Evolutionary conservation across 2,329 filamentous ascomycete species (phyloP), one percentile per base, ranked within the genome.

Genomic region (Phaeoacremonium minimum): DNA sequence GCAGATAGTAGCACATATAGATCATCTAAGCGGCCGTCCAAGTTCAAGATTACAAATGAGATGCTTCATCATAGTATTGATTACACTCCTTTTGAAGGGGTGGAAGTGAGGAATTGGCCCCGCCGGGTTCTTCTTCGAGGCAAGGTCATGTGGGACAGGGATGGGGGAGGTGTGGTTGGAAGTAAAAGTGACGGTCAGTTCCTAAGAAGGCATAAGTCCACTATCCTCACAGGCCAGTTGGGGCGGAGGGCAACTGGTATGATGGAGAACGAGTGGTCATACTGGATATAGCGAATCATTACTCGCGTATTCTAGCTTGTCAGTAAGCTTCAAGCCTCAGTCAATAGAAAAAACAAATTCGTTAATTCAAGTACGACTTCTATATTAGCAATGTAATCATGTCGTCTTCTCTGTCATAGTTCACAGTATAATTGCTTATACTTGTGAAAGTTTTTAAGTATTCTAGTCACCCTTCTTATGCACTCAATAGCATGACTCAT

Each of bases 81-180:
- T 47, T 80, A 82, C 47, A 80, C 77, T 7, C 77, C 77, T 0
- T 82, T 73, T 46, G 77, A 82, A 50, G 76, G 77, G 0, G 64
- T 62, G 33, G 57, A 49, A n/a, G 48, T 83, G 28, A 64, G 62
- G 18, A 75, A 82, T 39, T 82, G 78, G 77, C 77, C 77, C 9
- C 62, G 77, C 15, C 80, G 73, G 48, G 81, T 76, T 0, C 61
- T 83, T 7, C 44, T 83, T 29, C 56, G 78, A 37, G 78, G 78
- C 0, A 56, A 71, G 42, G 64, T 82, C 0, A 70, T 80, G 2
- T 82, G 72, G 75, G 72, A 75, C 44, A 63, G 64, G 26, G 71
- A 75, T 12, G 56, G 63, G n/a, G 71, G 61, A 2, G 74, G 75
- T 1, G 31, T 74, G 28, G 46, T 73, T 8, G 72, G 70, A 2